phyloP scores from a whole-genome alignment of 805 yeast genomes.

The Candida krabiensis region DNA sequence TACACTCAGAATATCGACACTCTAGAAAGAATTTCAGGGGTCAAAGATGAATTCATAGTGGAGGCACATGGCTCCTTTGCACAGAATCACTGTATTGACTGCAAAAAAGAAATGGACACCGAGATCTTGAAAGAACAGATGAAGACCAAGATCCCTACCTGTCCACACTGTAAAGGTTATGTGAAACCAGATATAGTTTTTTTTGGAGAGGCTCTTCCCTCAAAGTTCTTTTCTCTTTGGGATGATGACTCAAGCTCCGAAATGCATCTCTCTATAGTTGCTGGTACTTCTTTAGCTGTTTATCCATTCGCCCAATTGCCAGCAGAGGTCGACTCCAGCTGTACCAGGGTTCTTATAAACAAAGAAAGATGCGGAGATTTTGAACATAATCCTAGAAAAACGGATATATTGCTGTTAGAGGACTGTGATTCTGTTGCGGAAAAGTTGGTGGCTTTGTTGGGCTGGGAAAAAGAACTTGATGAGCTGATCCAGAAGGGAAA shows the following conservation, averaged over 20 bases:
- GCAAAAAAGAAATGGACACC: conserved; percentile 53
- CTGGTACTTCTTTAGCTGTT: conserved; percentile 90
- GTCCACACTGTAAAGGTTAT: conserved; percentile 66
- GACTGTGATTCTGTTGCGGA: conserved; percentile 68
- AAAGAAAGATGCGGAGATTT: conserved; percentile 79
- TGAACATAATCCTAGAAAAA: conserved; percentile 45
- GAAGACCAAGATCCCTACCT: conserved; percentile 47
- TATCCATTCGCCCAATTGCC: conserved; percentile 90
- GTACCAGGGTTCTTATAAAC: conserved; percentile 68
- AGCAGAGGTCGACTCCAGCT: conserved; percentile 48
- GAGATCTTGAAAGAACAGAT: conserved; percentile 41
- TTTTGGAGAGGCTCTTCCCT: conserved; percentile 87
- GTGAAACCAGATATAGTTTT: conserved; percentile 94
- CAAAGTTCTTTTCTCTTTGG: conserved; percentile 65
- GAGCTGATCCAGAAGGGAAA: conserved; percentile 35
- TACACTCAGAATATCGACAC: conserved; percentile 96
- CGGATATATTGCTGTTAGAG: conserved; percentile 61
- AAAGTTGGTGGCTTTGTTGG: conserved; percentile 50
- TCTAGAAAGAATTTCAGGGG: conserved; percentile 82
- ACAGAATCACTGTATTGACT: conserved; percentile 76
- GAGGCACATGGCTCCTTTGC: conserved; percentile 98
- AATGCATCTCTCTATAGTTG: conserved; percentile 75
- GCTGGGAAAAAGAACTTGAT: conserved; percentile 63
- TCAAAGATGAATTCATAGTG: conserved; percentile 59
- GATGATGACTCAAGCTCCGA: conserved; percentile 51